phyloP scores from a whole-genome alignment of 352 stramenopile genomes.

The Phytophthora citrophthora region DNA sequence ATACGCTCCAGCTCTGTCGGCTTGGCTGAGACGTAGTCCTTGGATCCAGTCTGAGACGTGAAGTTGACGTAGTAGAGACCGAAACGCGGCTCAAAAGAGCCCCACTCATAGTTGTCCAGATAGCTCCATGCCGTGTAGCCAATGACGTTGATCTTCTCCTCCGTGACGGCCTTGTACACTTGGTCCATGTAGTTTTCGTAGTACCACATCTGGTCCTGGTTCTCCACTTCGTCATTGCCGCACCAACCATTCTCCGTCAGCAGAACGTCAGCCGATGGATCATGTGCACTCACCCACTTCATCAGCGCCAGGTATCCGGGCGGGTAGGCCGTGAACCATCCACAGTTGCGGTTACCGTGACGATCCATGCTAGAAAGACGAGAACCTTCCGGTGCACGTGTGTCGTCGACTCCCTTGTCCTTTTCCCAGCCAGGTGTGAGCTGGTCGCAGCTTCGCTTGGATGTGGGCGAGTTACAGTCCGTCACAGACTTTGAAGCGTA shows the following conservation, averaged over 20 bases:
- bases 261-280: constrained; percentile 39
- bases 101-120: constrained; percentile 97
- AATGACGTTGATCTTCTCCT: constrained; percentile 59
- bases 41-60: constrained; percentile 35
- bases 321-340: constrained; percentile 52
- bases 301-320: constrained; percentile 52
- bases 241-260: constrained; percentile 63
- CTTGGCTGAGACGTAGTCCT: constrained; percentile 31
- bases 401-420: constrained; percentile 57
- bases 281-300: constrained; percentile 44
- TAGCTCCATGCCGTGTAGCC: constrained; percentile 94
- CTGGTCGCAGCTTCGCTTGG: constrained; percentile 34
- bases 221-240: constrained; percentile 49
- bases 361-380: constrained; percentile 46
- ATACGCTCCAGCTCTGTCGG: constrained; percentile 38
- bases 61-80: constrained; percentile 63
- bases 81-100: constrained; percentile 62
- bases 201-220: constrained; percentile 59
- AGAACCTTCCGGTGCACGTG: constrained; percentile 60
- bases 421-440: constrained; percentile 47
- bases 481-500: constrained; percentile 83
- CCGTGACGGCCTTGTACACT: constrained; percentile 54
- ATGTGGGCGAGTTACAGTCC: constrained; percentile 51
- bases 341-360: constrained; percentile 48
- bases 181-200: constrained; percentile 48